Base-by-base conservation (phyloP, 2,329 filamentous ascomycete genomes). In the Venturia pyrina region DNA sequence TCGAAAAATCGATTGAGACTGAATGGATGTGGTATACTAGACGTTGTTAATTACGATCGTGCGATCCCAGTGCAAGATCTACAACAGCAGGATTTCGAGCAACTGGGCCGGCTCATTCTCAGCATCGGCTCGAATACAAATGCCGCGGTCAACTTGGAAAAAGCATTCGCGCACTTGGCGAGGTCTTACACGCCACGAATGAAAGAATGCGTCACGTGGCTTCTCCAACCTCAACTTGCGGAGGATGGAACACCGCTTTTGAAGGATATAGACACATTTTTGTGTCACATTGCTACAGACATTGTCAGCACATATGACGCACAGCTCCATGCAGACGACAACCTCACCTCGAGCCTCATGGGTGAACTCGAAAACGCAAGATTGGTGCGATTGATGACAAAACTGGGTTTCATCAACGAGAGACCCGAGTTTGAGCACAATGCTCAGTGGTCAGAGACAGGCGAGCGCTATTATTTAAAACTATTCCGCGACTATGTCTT, bases 401-500 rank as follows among this genome's bases (percentile, higher is more conserved):
- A 99, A 75, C 80, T 99, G 53, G 91, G 90, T 68, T 84, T 90
- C 66, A 87, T 99, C 74, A 95, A 95, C 72, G 95, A 99, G 76
- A 87, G 95, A 13, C 90, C 89, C 1, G 93, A 98, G 73, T 89
- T 89, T 68, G 89, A 91, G 64, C 86, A 87, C 50, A 89, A 93
- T 0, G 69, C 72, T 0, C 82, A 85, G 62, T 99, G 95, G 93
- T 90, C 91, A 5, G 93, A 98, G 75, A 95, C 90, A 61, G 93
- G 93, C 34, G 91, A 96, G 72, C 86, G 93, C 37, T 98, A 96
- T 75, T 89, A 91, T 74, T 82, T 99, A 69, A 97, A 96, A 78
- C 83, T 99, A 10, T 98, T 98, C 81, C 86, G 95, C 62, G 95
- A 99, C 77, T 98, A 96, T 72, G 91, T 97, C 50, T 99, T 98